Conservation (phyloP, 2,329 filamentous ascomycete species). For the Mycosphaerella arachidis region DNA sequence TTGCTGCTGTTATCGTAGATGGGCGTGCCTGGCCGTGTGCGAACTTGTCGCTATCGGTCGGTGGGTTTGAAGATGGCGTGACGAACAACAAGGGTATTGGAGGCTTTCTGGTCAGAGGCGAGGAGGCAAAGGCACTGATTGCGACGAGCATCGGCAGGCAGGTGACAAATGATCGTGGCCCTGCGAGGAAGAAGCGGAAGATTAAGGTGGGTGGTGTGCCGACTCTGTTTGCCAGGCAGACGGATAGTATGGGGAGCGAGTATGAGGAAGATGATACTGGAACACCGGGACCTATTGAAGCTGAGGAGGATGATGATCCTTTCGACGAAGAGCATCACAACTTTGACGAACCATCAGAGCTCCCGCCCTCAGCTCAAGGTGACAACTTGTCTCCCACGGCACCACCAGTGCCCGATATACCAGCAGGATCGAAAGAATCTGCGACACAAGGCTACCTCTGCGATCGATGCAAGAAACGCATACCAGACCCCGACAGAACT, state of each 20-base stretch:
- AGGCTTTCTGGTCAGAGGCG: constrained; percentile 70
- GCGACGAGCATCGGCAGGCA: constrained; percentile 10
- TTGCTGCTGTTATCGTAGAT: constrained; percentile 73
- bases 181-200: constrained; percentile 35
- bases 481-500: constrained; percentile 56
- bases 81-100: constrained; percentile 82
- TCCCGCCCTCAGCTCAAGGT: constrained; percentile 21
- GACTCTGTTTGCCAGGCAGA: constrained; percentile 32
- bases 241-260: constrained; percentile 19
- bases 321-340: constrained; percentile 1
- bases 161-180: constrained; percentile 14
- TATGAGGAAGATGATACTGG: constrained; percentile 9
- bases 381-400: neutral
- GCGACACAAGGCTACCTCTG: constrained; percentile 50
- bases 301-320: constrained; percentile 2
- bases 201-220: constrained; percentile 33
- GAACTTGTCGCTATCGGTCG: constrained; percentile 83
- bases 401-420: neutral
- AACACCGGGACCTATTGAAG: constrained; percentile 8
- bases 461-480: constrained; percentile 57
- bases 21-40: constrained; percentile 82
- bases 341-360: constrained; percentile 7
- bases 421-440: neutral
- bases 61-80: constrained; percentile 86
- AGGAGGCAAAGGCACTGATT: constrained; percentile 50